Conservation (phyloP, 192 early-diverging fungal species). For the Chytriomyces sp. region DNA sequence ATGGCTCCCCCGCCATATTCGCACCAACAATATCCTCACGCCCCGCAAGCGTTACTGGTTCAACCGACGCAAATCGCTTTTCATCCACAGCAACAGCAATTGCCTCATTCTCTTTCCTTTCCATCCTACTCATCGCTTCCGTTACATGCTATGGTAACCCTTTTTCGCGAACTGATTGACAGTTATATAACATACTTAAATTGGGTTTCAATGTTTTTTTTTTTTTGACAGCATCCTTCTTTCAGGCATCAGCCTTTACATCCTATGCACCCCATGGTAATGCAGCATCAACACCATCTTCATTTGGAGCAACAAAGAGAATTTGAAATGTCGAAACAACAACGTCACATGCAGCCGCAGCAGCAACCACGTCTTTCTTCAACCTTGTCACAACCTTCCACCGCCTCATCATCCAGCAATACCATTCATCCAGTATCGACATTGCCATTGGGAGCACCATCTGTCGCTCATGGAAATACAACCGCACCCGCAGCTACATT, state of each 20-base stretch:
- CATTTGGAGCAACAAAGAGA: too few relatives aligned
- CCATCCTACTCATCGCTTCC: too few relatives aligned
- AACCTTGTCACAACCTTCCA: too few relatives aligned
- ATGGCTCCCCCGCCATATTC: neutral
- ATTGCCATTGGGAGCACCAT: too few relatives aligned
- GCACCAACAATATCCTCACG: slow-evolving; percentile 7
- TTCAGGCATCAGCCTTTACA: neutral
- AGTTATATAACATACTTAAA: neutral
- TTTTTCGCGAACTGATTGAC: neutral
- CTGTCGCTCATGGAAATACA: too few relatives aligned
- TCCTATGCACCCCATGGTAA: neutral
- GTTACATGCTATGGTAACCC: neutral
- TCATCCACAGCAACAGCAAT: neutral
- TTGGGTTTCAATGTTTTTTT: neutral
- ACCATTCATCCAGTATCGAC: too few relatives aligned
- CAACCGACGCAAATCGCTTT: neutral
- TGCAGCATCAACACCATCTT: neutral
- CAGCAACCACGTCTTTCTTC: too few relatives aligned
- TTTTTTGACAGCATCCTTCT: neutral
- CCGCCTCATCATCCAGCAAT: too few relatives aligned
- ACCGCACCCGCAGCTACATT: too few relatives aligned
- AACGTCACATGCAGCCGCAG: neutral
- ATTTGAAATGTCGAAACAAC: neutral
- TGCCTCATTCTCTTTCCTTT: neutral
- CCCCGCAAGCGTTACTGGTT: slow-evolving; percentile 10